A percentile compares a stretch with the other conserved stretches of the same genome.
Evolutionary conservation across 805 yeast genomes (phyloP).

Genomic region (Candida maesae): DNA sequence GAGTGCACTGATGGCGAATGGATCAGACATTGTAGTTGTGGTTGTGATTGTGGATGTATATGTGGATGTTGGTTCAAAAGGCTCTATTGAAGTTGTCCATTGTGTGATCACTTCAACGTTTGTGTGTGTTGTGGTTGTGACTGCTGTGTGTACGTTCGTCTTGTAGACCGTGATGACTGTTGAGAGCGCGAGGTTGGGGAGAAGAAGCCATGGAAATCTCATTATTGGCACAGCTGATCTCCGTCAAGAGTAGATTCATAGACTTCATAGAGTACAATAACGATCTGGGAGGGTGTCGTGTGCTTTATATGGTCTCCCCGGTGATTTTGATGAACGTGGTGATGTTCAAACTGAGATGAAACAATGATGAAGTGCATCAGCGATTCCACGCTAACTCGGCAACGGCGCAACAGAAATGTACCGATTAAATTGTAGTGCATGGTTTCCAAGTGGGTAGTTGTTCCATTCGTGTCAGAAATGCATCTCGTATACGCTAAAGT

Average conservation of each 20-base stretch:
- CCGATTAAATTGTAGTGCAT: not conserved
- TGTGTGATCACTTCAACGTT: constrained; percentile 7
- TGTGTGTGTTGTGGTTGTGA: constrained; percentile 3
- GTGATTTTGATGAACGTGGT: not conserved
- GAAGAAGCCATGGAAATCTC: not conserved
- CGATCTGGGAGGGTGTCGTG: not conserved
- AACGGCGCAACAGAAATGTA: not conserved
- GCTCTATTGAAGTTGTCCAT: constrained; percentile 8
- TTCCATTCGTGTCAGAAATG: not conserved
- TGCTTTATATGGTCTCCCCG: not conserved
- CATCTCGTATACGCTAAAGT: not conserved
- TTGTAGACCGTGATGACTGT: constrained; percentile 8
- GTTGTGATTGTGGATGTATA: constrained; percentile 14
- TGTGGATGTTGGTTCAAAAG: constrained; percentile 18
- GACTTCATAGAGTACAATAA: too few species aligned
- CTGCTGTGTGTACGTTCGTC: constrained; percentile 5
- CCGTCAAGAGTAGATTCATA: too few species aligned
- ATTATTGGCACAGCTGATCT: too few species aligned
- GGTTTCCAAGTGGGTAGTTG: not conserved
- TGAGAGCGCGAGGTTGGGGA: not conserved
- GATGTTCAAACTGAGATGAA: constrained; percentile 1
- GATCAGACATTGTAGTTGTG: constrained; percentile 13
- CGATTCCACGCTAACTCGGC: not conserved
- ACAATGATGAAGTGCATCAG: constrained; percentile 1
- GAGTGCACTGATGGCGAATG: constrained; percentile 8